Conservation (phyloP, 192 early-diverging fungal species). For the Phycomyces nitens region DNA sequence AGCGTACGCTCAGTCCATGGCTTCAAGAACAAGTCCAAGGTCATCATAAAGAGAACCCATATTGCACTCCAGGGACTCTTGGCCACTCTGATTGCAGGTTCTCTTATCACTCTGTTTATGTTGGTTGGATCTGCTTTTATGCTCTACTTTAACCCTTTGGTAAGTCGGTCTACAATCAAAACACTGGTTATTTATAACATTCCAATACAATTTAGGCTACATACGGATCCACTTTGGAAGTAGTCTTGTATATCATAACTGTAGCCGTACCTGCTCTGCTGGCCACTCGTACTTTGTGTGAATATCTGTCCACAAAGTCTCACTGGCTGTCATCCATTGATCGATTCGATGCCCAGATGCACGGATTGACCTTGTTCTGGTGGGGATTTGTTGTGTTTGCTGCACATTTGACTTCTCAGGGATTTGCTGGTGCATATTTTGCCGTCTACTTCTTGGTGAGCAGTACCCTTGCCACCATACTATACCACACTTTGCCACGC, state of each 20-base stretch:
- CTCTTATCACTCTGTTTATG: background rate
- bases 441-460: constrained; percentile 38
- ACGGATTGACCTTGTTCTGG: constrained; percentile 42
- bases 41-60: background rate
- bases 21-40: no score
- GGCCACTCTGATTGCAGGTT: background rate
- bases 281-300: background rate
- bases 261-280: constrained; percentile 3
- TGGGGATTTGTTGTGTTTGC: constrained; percentile 41
- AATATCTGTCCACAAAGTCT: background rate
- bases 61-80: constrained; percentile 1
- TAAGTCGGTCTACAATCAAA: no score
- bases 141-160: constrained; percentile 7
- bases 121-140: background rate
- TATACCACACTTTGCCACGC: constrained; percentile 1
- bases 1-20: background rate
- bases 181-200: no score
- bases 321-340: background rate
- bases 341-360: constrained; percentile 2
- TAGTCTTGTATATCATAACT: background rate
- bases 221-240: constrained; percentile 18
- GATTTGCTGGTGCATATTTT: constrained; percentile 40
- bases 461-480: constrained; percentile 24
- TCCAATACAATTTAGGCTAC: no score
- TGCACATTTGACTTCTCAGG: constrained; percentile 16